A percentile compares a stretch with the other conserved stretches of the same genome.
Conservation (phyloP, 2,329 filamentous ascomycete genomes). For the Aotearoamyces nothofagi region DNA sequence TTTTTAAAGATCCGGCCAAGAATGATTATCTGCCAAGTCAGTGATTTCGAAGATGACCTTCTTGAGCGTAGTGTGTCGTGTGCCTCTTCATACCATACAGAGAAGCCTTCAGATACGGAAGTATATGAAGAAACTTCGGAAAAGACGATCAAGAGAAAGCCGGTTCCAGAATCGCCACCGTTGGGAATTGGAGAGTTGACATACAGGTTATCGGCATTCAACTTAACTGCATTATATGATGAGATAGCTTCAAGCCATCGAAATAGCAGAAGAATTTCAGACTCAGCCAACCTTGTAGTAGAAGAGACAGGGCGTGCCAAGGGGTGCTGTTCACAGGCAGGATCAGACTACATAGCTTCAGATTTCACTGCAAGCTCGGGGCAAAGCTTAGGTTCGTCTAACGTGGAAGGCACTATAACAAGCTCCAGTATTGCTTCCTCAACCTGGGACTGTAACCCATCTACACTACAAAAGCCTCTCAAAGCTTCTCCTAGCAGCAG, state of each 20-base stretch:
- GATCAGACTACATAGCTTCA: not conserved
- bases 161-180: not conserved
- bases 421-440: no score
- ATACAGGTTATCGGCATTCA: no score
- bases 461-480: not conserved
- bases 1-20: not conserved
- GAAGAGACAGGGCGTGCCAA: no score
- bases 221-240: no score
- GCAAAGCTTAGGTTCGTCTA: no score
- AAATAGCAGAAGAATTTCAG: no score
- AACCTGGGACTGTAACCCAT: not conserved
- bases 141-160: not conserved
- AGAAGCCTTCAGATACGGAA: not conserved
- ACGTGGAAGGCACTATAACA: no score
- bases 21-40: not conserved
- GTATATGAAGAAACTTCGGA: not conserved
- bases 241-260: no score
- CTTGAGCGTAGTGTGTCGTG: not conserved
- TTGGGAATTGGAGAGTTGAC: not conserved
- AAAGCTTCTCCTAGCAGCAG: constrained; percentile 1
- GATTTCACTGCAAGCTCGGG: not conserved
- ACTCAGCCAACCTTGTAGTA: no score
- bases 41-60: not conserved
- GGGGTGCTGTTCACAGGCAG: not conserved
- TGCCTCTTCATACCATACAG: not conserved